Conservation (phyloP, 73 alveolate species). For the Symbiodinium natans region DNA sequence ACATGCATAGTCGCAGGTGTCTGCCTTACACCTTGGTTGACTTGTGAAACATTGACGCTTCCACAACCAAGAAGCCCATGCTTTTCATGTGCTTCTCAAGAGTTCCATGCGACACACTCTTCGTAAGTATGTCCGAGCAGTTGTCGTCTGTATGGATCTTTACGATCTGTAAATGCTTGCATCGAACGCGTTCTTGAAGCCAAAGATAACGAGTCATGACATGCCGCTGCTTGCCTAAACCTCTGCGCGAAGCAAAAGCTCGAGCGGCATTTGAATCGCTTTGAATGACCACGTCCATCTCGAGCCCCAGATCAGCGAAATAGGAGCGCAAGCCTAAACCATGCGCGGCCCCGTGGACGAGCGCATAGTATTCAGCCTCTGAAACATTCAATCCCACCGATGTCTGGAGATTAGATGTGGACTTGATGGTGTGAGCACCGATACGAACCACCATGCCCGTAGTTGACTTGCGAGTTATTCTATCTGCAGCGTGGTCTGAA, state of each 20-base stretch:
- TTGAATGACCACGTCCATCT: background rate
- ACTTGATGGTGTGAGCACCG: background rate
- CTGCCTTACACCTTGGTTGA: background rate
- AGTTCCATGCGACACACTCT: background rate
- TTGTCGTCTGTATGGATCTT: slow-evolving; percentile 4
- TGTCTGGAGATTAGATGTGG: slow-evolving; percentile 10
- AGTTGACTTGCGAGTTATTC: background rate
- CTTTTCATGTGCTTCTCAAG: slow-evolving; percentile 7
- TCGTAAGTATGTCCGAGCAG: slow-evolving; percentile 20
- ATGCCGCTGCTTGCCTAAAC: slow-evolving; percentile 48
- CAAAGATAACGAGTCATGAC: slow-evolving; percentile 15
- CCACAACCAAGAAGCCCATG: slow-evolving; percentile 2
- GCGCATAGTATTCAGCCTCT: slow-evolving; percentile 20
- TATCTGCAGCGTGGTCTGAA: background rate
- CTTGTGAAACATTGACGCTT: background rate
- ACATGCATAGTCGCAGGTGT: background rate
- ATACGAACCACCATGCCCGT: slow-evolving; percentile 32
- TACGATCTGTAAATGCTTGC: background rate
- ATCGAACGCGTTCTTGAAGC: slow-evolving; percentile 34
- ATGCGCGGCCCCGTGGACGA: slow-evolving; percentile 22
- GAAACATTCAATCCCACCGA: slow-evolving; percentile 31
- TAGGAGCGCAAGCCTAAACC: slow-evolving; percentile 9
- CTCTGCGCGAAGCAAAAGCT: slow-evolving; percentile 21
- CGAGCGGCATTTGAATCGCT: background rate
- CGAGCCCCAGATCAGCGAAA: background rate